Base-by-base conservation (phyloP, 2,329 filamentous ascomycete genomes). In the Blumeria graminis region DNA sequence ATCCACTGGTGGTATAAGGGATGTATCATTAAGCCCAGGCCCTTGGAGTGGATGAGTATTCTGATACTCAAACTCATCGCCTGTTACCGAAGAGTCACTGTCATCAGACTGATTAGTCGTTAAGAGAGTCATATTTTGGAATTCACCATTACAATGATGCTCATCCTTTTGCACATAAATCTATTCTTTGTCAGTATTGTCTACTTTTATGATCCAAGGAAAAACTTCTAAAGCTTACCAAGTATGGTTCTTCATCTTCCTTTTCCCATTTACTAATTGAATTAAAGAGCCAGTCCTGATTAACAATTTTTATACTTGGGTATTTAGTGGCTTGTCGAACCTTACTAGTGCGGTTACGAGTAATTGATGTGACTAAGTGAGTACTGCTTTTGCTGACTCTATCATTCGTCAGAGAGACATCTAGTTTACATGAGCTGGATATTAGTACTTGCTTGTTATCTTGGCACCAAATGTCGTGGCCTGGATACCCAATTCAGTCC, bases 401-500 rank as follows among this genome's bases (percentile, higher is more conserved):
- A 6, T 28, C n/a, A 56, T 13, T 14, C 2, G 16, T 59, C 54
- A 62, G 38, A 43, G 38, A 13, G 22, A 33, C n/a, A 32, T 18
- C 11, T n/a, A 5, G 13, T 33, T 7, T n/a, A 39, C 33, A 35
- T 11, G 22, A 3, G 8, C 8, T 13, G 18, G 10, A 34, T 36
- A 39, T 43, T 57, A 60, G 54, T 61, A 65, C 63, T 63, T 65
- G 16, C 72, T 73, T 34, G 74, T 68, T 18, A 82, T 70, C 52
- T 75, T 68, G 0, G 86, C 90, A 18, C 92, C 92, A 65, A 95
- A 96, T 63, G 78, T 86, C 65, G 81, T 81, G 2, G 88, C 84
- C 74, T 93, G 94, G 45, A 90, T 73, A 4, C 85, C 88, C 57
- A 94, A 85, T 66, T 98, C 92, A 1, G 88, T 88, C 59, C 76